Evolutionary conservation across 2,329 filamentous ascomycete genomes (phyloP), one percentile per base, ranked within the genome.

Genomic region (Laburnicola sp.): DNA sequence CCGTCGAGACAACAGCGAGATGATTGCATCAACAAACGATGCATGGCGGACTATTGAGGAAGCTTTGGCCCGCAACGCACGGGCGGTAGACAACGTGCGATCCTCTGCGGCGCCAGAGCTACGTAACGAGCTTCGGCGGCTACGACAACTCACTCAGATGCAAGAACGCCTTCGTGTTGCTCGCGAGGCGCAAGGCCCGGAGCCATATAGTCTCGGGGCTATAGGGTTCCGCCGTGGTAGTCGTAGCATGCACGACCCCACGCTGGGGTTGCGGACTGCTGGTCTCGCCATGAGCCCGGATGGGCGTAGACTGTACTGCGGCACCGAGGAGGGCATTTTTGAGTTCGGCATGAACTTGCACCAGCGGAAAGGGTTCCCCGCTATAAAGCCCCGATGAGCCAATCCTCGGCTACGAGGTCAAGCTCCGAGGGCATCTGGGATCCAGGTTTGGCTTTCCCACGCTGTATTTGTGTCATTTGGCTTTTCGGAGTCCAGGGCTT

Each of bases 261-360:
- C 64, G 21, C 57, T 71, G 32, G 76, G 75, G 1, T 71, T 77
- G 22, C 62, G 76, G 31, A 79, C 76, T 21, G 76, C 77, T 4
- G 78, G 78, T 4, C 57, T 80, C 46, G 77, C 77, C 4, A 76
- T 79, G 66, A 79, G 76, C 63, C 65, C 71, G 25, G 77, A 80
- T 60, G 77, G 77, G 6, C 61, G 74, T 21, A 77, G 62, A 47
- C 60, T 80, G 31, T 80, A 76, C 63, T 77, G 73, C 31, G 76
- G 75, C 4, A 77, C 74, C 30, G 85, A 89, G 65, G 85, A 89
- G 59, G 88, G 88, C 49, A 86, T 92, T 47, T 89, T 89, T 63
- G 87, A 91, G 72, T 84, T 89, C 61, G 81, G 80, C 30, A 79
- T 92, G 57, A 85, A 90, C 65, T 62, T 85, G 16, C 77, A 82